phyloP scores from a whole-genome alignment of 1,284 basidiomycete genomes.

The Vanrija sp. region DNA sequence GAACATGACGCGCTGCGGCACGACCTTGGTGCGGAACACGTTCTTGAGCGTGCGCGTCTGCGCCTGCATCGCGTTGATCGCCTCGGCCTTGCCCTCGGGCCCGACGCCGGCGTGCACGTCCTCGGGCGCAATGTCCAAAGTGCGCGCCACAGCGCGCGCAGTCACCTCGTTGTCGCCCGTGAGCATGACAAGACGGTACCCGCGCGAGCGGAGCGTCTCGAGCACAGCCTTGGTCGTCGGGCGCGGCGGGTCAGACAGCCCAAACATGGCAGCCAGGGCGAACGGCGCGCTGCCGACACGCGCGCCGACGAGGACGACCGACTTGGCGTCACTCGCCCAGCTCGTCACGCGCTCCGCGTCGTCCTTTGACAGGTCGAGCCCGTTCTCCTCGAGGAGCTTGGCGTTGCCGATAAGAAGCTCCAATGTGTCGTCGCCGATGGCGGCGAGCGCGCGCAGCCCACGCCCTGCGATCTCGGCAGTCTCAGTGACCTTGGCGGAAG shows the following conservation, averaged over 20 bases:
- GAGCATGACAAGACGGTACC: conserved; percentile 83
- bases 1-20: conserved; percentile 77
- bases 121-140: conserved; percentile 74
- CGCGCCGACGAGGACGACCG: conserved; percentile 77
- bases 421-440: conserved; percentile 58
- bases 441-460: conserved; percentile 67
- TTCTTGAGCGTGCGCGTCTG: neutral
- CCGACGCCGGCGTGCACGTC: conserved; percentile 85
- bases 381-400: conserved; percentile 19
- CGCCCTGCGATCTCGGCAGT: conserved; percentile 88
- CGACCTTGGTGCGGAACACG: conserved; percentile 56
- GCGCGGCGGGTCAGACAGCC: conserved; percentile 80
- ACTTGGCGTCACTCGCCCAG: conserved; percentile 68
- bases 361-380: conserved; percentile 20
- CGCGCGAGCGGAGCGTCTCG: conserved; percentile 70
- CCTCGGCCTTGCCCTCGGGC: conserved; percentile 78
- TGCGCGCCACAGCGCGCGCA: conserved; percentile 75
- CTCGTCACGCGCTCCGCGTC: conserved; percentile 64
- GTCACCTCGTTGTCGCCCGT: conserved; percentile 83
- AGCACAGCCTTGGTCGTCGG: conserved; percentile 75
- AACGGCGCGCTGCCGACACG: conserved; percentile 51
- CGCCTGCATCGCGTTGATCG: conserved; percentile 8
- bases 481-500: conserved; percentile 53
- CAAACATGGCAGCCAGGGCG: conserved; percentile 50
- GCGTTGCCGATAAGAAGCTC: conserved; percentile 55